Conservation (phyloP, 495 filamentous ascomycete species). For the Neurospora intermedia region DNA sequence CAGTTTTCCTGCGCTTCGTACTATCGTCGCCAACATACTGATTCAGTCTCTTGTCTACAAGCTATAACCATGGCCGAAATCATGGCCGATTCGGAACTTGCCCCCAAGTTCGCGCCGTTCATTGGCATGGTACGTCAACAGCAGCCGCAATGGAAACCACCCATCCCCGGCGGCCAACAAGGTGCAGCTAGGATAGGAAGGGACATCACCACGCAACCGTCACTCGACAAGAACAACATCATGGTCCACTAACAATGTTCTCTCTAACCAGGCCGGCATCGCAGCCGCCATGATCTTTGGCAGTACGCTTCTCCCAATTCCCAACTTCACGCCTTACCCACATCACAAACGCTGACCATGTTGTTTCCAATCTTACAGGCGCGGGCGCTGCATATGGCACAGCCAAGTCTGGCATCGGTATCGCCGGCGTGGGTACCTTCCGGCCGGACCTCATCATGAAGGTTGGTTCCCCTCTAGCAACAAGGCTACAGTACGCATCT, state of each 20-base stretch:
- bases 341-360: slow-evolving; percentile 15
- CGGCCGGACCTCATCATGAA: slow-evolving; percentile 97
- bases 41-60: not conserved
- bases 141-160: not conserved
- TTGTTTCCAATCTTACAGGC: slow-evolving; percentile 38
- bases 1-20: not conserved
- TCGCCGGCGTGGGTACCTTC: slow-evolving; percentile 87
- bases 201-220: slow-evolving; percentile 20
- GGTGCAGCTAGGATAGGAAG: not conserved
- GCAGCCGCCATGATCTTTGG: slow-evolving; percentile 92
- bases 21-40: not conserved
- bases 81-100: slow-evolving; percentile 59
- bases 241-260: slow-evolving; percentile 24
- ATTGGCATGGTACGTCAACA: slow-evolving; percentile 75
- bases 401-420: slow-evolving; percentile 93
- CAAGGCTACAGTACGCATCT: not conserved
- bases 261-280: slow-evolving; percentile 59
- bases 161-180: slow-evolving; percentile 1
- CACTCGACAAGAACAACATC: slow-evolving; percentile 4
- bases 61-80: slow-evolving; percentile 13
- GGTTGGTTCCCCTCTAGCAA: slow-evolving; percentile 33
- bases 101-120: slow-evolving; percentile 92
- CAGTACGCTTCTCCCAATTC: slow-evolving; percentile 46
- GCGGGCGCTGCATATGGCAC: slow-evolving; percentile 95
- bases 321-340: slow-evolving; percentile 1